Conservation (phyloP, 2,329 filamentous ascomycete genomes). For the Aphanocladium album region DNA sequence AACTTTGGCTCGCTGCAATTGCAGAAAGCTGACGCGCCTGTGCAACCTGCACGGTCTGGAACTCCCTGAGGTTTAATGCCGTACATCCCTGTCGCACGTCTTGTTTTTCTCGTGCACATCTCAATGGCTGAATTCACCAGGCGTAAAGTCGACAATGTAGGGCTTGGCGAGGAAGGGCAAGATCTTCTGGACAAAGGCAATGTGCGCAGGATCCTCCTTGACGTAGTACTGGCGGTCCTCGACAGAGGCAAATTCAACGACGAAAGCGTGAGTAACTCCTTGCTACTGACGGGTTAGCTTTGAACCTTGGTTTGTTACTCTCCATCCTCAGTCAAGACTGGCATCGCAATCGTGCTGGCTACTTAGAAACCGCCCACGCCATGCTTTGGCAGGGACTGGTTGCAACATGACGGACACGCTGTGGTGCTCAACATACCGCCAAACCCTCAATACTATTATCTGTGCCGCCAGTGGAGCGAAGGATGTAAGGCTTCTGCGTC, state of each 20-base stretch:
- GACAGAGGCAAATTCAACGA: slow-evolving; percentile 58
- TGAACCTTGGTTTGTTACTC: neutral
- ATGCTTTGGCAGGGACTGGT: too few relatives aligned
- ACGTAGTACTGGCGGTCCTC: slow-evolving; percentile 66
- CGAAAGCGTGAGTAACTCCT: slow-evolving; percentile 62
- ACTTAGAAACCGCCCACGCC: too few relatives aligned
- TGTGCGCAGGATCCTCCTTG: slow-evolving; percentile 57
- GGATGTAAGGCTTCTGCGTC: slow-evolving; percentile 56
- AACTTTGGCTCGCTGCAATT: neutral
- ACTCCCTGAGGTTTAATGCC: neutral
- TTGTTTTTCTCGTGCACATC: neutral
- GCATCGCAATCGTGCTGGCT: too few relatives aligned
- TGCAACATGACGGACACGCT: too few relatives aligned
- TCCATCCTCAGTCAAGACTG: too few relatives aligned
- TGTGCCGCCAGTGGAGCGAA: slow-evolving; percentile 50
- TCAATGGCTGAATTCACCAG: slow-evolving; percentile 36
- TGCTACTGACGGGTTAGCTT: slow-evolving; percentile 32
- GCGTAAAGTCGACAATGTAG: slow-evolving; percentile 55
- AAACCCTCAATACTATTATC: slow-evolving; percentile 57
- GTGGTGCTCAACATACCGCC: slow-evolving; percentile 41
- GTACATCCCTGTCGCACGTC: neutral
- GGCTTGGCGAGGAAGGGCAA: slow-evolving; percentile 44
- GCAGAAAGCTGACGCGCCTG: neutral
- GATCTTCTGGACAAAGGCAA: slow-evolving; percentile 49
- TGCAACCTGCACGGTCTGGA: neutral